Percentiles rank a stretch among this genome's conserved stretches.
phyloP scores from a whole-genome alignment of 1,284 basidiomycete species.

The Microbotryum intermedium region DNA sequence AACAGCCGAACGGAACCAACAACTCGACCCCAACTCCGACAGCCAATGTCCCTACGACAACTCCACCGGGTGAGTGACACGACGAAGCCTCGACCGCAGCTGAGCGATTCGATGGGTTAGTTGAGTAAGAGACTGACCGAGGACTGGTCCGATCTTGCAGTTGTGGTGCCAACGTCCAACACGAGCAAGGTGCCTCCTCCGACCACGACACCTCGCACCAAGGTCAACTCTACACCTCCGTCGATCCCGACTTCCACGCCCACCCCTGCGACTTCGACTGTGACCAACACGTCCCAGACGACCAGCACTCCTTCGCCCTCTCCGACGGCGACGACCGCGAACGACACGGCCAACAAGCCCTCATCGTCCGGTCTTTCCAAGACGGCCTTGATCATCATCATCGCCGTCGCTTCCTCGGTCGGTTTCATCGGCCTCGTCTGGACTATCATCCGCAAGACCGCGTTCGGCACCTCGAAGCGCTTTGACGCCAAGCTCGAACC shows the following conservation, averaged over 20 bases:
- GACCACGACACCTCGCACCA: background rate
- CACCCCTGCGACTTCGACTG: background rate
- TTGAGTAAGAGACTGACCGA: no score
- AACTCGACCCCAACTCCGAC: no score
- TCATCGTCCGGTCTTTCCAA: conserved; percentile 18
- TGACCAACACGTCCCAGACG: no score
- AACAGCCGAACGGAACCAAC: no score
- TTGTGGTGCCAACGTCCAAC: background rate
- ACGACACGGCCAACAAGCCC: conserved; percentile 2
- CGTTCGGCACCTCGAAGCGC: conserved; percentile 23
- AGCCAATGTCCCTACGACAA: no score
- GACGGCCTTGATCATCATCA: conserved; percentile 25
- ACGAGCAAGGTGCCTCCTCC: background rate
- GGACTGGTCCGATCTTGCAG: background rate
- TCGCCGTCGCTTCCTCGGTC: conserved; percentile 23
- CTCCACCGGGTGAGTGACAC: no score
- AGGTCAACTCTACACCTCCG: background rate
- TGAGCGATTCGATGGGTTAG: no score
- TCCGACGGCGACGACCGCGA: background rate
- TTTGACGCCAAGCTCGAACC: conserved; percentile 29
- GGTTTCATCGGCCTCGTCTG: conserved; percentile 23
- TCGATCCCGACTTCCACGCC: background rate
- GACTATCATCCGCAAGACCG: conserved; percentile 28
- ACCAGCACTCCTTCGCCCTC: no score
- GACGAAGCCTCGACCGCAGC: no score